Conservation (phyloP, 2,329 filamentous ascomycete species). For the Colletotrichum musicola region DNA sequence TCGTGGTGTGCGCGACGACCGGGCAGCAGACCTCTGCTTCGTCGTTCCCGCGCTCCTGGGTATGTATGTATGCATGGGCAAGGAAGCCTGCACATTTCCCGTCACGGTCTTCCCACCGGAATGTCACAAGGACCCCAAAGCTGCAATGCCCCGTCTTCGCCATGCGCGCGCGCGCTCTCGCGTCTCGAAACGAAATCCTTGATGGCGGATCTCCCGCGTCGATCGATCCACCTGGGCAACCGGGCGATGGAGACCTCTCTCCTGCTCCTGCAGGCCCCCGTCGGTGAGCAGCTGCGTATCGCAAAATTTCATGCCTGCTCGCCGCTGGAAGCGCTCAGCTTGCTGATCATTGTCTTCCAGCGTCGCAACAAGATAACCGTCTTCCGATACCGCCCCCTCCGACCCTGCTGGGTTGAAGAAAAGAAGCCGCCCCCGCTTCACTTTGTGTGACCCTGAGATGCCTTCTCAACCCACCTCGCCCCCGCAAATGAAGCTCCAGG, state of each 20-base stretch:
- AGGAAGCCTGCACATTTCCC: neutral
- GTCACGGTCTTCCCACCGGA: neutral
- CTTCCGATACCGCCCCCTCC: neutral
- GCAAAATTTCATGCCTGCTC: neutral
- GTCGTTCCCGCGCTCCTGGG: neutral
- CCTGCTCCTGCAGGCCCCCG: constrained; percentile 25
- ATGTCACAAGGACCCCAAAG: neutral
- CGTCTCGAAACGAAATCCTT: constrained; percentile 19
- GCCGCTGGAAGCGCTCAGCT: neutral
- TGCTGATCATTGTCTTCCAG: constrained; percentile 1
- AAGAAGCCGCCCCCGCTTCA: neutral
- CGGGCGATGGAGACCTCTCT: neutral
- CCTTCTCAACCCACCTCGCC: neutral
- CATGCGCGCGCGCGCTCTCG: neutral
- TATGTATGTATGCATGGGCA: neutral
- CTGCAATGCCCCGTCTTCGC: neutral
- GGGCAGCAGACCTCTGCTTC: neutral
- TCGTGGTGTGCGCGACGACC: too few relatives aligned
- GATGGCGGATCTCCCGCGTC: constrained; percentile 12
- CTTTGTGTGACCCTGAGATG: constrained; percentile 11
- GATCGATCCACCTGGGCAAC: constrained; percentile 15
- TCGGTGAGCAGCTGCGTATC: constrained; percentile 20
- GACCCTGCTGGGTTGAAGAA: neutral
- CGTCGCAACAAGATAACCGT: neutral
- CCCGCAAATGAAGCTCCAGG: neutral